A percentile compares a stretch with the other conserved stretches of the same genome.
phyloP scores from a whole-genome alignment of 108 stramenopile species.

The Cyclotella atomus region DNA sequence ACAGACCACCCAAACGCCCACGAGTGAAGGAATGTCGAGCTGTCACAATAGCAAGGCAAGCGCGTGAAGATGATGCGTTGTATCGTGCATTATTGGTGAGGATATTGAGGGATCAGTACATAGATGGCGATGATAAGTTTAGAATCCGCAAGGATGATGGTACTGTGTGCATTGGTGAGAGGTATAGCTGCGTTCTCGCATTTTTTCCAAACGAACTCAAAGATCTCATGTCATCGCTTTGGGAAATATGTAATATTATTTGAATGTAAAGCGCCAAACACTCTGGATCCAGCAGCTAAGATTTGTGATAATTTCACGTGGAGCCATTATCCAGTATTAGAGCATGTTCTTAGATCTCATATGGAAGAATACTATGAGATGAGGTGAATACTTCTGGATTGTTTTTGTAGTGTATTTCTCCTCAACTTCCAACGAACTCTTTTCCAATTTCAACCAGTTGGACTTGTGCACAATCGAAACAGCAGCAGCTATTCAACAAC shows the following conservation, averaged over 20 bases:
- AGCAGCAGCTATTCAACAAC: slow-evolving; percentile 84
- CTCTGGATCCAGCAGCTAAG: neutral
- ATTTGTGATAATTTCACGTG: slow-evolving; percentile 81
- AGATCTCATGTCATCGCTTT: no score
- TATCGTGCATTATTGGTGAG: slow-evolving; percentile 3
- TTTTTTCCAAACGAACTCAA: no score
- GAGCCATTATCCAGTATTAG: slow-evolving; percentile 74
- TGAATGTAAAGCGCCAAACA: no score
- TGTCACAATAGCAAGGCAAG: neutral
- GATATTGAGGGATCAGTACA: neutral
- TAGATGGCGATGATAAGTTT: neutral
- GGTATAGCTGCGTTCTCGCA: no score
- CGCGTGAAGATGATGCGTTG: neutral
- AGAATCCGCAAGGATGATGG: slow-evolving; percentile 1
- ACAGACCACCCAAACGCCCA: neutral
- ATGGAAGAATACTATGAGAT: slow-evolving; percentile 84
- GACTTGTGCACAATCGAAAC: slow-evolving; percentile 71
- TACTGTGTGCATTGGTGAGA: no score
- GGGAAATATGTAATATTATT: no score
- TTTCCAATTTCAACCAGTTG: slow-evolving; percentile 13
- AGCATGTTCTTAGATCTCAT: slow-evolving; percentile 63
- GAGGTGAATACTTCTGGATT: slow-evolving; percentile 3
- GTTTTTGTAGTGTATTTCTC: neutral
- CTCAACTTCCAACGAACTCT: neutral
- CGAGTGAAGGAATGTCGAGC: neutral